These are phyloP conservation scores for Pontederia crassipes DNA, from an alignment of 176 grass and related monocot species.

Conservation along the genomic window DNA sequence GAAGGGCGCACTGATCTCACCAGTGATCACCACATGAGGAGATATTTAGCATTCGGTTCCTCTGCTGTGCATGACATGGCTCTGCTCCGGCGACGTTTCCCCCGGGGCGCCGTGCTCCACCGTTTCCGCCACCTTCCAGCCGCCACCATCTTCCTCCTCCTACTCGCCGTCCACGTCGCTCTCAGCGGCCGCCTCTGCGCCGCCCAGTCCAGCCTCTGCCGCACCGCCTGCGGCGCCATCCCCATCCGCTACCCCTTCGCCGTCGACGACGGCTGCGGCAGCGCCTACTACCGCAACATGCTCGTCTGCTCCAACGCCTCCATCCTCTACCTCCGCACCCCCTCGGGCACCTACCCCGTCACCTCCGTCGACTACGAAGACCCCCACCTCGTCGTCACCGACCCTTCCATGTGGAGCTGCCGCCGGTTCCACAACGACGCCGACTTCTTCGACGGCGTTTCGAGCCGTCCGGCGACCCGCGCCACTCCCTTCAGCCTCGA, in stretches of 20 bases:
- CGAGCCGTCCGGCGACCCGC: background rate
- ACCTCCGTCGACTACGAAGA: conserved; percentile 56
- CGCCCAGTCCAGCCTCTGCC: conserved; percentile 36
- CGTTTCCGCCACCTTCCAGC: no score
- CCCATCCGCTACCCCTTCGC: conserved; percentile 62
- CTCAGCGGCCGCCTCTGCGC: background rate
- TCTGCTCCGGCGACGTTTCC: background rate
- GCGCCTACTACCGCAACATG: conserved; percentile 87
- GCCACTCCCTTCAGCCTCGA: conserved; percentile 71
- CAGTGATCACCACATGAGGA: no score
- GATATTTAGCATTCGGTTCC: no score
- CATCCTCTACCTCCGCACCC: conserved; percentile 58
- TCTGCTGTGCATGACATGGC: background rate
- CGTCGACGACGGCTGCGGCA: conserved; percentile 88
- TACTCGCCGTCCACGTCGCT: conserved; percentile 14
- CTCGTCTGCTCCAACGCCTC: conserved; percentile 55
- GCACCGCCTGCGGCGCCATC: conserved; percentile 52
- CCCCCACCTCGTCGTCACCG: conserved; percentile 65
- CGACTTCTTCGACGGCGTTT: conserved; percentile 8
- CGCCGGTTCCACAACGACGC: conserved; percentile 14
- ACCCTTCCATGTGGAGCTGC: conserved; percentile 93
- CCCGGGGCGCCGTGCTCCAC: no score
- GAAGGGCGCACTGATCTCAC: no score
- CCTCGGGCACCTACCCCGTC: conserved; percentile 71
- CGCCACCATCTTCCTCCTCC: conserved; percentile 9